These are phyloP conservation scores for Cicer yamashitae DNA, from an alignment of 306 rosid genomes.

Conservation along the genomic window DNA sequence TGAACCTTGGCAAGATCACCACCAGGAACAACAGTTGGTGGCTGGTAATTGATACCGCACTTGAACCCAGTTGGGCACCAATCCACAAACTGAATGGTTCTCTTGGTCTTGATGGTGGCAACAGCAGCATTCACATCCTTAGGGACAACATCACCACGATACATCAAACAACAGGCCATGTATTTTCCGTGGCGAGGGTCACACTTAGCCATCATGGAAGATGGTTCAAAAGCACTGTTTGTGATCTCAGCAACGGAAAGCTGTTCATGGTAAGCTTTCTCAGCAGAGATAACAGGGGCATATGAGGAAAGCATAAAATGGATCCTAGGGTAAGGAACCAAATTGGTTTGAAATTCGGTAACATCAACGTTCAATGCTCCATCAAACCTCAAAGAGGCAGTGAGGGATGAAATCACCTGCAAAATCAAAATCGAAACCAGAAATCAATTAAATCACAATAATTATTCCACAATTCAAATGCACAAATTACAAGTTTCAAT, in stretches of 20 bases:
- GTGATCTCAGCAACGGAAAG: slow-evolving; percentile 89
- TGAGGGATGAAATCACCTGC: slow-evolving; percentile 85
- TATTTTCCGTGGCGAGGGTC: slow-evolving; percentile 91
- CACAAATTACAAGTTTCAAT: neutral
- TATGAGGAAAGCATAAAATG: slow-evolving; percentile 92
- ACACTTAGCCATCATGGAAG: slow-evolving; percentile 92
- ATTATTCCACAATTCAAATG: neutral
- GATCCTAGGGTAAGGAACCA: slow-evolving; percentile 92
- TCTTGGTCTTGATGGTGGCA: slow-evolving; percentile 85
- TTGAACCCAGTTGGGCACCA: slow-evolving; percentile 96
- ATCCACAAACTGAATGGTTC: slow-evolving; percentile 86
- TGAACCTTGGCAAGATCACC: slow-evolving; percentile 93
- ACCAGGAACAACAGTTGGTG: slow-evolving; percentile 86
- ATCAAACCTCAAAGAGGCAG: slow-evolving; percentile 89
- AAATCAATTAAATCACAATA: neutral
- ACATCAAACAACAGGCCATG: slow-evolving; percentile 97
- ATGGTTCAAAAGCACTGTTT: slow-evolving; percentile 80
- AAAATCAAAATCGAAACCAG: neutral
- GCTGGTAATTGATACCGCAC: slow-evolving; percentile 91
- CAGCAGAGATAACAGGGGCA: slow-evolving; percentile 88
- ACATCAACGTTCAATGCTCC: slow-evolving; percentile 89
- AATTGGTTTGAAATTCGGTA: slow-evolving; percentile 83
- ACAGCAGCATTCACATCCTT: slow-evolving; percentile 92
- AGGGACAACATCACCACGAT: slow-evolving; percentile 86
- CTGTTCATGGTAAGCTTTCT: slow-evolving; percentile 89